phyloP scores from a whole-genome alignment of 2,329 filamentous ascomycete genomes.

The Phoma herbarum region DNA sequence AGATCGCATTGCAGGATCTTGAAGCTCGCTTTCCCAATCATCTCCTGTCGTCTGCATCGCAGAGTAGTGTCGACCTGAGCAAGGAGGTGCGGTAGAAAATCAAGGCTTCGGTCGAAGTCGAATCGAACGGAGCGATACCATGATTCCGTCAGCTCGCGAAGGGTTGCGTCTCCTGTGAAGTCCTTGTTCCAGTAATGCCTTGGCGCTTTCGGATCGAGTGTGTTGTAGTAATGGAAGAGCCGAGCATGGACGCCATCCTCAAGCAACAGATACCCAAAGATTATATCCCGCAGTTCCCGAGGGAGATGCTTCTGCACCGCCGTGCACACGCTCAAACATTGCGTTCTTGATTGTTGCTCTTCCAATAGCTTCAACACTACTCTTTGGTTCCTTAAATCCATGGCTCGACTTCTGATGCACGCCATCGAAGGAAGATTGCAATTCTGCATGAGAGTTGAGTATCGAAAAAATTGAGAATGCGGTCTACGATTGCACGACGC shows the following conservation, averaged over 20 bases:
- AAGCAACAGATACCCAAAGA: slow-evolving; percentile 19
- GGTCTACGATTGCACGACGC: slow-evolving; percentile 1
- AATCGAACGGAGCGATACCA: slow-evolving; percentile 20
- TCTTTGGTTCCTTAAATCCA: background rate
- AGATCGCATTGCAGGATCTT: slow-evolving; percentile 17
- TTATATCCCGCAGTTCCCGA: slow-evolving; percentile 24
- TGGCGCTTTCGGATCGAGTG: slow-evolving; percentile 20
- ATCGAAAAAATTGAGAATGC: slow-evolving; percentile 9
- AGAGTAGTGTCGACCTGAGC: slow-evolving; percentile 16
- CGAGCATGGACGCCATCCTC: slow-evolving; percentile 19
- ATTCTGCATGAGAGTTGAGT: slow-evolving; percentile 5
- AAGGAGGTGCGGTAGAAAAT: slow-evolving; percentile 20
- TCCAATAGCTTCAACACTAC: background rate
- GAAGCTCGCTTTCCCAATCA: slow-evolving; percentile 17
- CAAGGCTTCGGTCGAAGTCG: slow-evolving; percentile 18
- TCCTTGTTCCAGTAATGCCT: slow-evolving; percentile 21
- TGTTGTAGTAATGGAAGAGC: slow-evolving; percentile 18
- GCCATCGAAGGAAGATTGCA: slow-evolving; percentile 5
- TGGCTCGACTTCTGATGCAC: background rate
- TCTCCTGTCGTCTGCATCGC: slow-evolving; percentile 10
- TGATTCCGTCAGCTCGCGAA: slow-evolving; percentile 18
- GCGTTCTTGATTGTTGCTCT: slow-evolving; percentile 2
- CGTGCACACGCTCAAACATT: slow-evolving; percentile 13
- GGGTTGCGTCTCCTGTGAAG: slow-evolving; percentile 16
- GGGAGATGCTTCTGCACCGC: slow-evolving; percentile 18